These are phyloP conservation scores for Cryphonectria japonica DNA, from an alignment of 2,329 filamentous ascomycete species.

Conservation along the genomic window DNA sequence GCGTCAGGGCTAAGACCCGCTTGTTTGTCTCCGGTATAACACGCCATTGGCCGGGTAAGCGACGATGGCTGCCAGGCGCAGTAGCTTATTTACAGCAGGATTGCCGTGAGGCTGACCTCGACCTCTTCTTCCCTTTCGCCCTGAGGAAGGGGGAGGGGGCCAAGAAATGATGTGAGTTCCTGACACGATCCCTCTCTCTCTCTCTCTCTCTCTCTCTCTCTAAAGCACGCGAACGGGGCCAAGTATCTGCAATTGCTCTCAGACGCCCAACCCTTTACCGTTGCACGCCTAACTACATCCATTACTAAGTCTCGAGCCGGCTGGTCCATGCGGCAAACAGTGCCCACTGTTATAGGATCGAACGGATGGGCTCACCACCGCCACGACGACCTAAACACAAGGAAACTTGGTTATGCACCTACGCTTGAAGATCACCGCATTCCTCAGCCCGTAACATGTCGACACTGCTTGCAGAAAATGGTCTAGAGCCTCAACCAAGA, in stretches of 20 bases:
- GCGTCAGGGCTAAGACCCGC: slow-evolving; percentile 6
- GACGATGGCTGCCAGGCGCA: slow-evolving; percentile 17
- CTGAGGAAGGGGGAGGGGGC: not conserved
- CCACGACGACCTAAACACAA: not conserved
- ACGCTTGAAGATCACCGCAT: not conserved
- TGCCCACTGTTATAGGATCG: not conserved
- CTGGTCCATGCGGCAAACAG: not conserved
- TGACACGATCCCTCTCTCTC: not conserved
- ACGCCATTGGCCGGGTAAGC: slow-evolving; percentile 21
- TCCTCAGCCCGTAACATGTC: not conserved
- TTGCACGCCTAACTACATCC: not conserved
- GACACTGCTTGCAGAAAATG: not conserved
- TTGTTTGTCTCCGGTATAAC: slow-evolving; percentile 7
- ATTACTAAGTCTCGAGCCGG: not conserved
- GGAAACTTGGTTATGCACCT: not conserved
- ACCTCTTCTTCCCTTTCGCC: not conserved
- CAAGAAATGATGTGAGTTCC: not conserved
- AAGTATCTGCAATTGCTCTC: too few relatives aligned
- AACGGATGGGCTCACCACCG: not conserved
- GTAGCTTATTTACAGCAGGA: not conserved
- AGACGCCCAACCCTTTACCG: too few relatives aligned
- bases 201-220: not conserved
- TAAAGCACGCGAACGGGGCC: too few relatives aligned
- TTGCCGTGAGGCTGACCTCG: slow-evolving; percentile 8
- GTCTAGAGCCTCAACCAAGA: not conserved